These are phyloP conservation scores for Mycena belliarum DNA, from an alignment of 768 basidiomycete species.

Conservation along the genomic window DNA sequence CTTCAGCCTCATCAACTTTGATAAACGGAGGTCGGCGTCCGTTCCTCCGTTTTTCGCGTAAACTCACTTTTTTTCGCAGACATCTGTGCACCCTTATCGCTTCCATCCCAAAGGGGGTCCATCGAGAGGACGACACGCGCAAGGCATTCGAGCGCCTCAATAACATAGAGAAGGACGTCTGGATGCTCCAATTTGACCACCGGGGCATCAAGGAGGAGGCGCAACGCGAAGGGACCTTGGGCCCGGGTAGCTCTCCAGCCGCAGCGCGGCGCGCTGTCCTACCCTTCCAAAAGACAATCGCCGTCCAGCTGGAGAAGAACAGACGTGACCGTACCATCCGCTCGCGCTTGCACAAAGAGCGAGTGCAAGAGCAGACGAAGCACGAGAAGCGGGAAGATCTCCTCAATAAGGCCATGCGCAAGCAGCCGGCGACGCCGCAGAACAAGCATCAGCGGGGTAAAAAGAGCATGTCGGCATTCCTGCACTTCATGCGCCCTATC, in stretches of 20 bases:
- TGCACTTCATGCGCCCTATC: constrained; percentile 86
- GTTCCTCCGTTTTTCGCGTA: not conserved
- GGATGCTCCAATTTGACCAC: constrained; percentile 62
- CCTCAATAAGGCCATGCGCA: constrained; percentile 74
- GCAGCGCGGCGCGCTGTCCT: constrained; percentile 57
- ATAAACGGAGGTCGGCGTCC: constrained; percentile 76
- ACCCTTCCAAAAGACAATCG: constrained; percentile 67
- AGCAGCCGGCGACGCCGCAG: constrained; percentile 41
- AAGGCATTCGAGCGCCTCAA: constrained; percentile 76
- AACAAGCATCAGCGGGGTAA: constrained; percentile 83
- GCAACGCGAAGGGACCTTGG: constrained; percentile 57
- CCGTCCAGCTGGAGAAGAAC: constrained; percentile 77
- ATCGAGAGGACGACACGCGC: constrained; percentile 58
- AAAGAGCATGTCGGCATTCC: constrained; percentile 85
- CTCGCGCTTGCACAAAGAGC: constrained; percentile 72
- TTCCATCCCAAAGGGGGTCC: constrained; percentile 41
- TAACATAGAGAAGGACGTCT: constrained; percentile 71
- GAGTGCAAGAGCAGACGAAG: constrained; percentile 70
- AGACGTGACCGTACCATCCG: constrained; percentile 74
- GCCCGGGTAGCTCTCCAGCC: constrained; percentile 40
- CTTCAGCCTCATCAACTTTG: constrained; percentile 71
- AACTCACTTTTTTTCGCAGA: constrained; percentile 36
- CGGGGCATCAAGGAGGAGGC: constrained; percentile 79
- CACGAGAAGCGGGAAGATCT: constrained; percentile 76
- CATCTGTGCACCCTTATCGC: constrained; percentile 67